Conservation (phyloP, 805 yeast species). For the Spathaspora gorwiae region DNA sequence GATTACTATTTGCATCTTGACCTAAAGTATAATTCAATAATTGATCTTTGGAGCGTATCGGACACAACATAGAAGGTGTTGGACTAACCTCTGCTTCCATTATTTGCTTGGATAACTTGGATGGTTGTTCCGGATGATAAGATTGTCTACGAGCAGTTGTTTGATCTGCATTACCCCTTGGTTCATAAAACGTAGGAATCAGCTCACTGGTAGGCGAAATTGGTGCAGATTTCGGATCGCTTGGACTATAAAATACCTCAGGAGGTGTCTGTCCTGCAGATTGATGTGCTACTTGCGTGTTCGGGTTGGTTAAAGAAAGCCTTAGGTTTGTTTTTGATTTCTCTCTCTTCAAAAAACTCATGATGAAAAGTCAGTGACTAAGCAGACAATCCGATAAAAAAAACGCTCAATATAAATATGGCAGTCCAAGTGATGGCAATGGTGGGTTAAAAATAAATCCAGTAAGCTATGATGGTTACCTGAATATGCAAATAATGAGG, state of each 20-base stretch:
- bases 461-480: too few relatives aligned
- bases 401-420: too few relatives aligned
- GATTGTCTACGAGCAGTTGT: background rate
- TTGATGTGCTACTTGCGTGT: background rate
- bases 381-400: too few relatives aligned
- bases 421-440: too few relatives aligned
- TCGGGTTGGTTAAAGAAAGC: background rate
- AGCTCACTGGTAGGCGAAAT: background rate
- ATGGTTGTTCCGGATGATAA: background rate
- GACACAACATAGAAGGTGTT: background rate
- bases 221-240: background rate
- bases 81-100: background rate
- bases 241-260: background rate
- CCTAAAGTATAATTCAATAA: background rate
- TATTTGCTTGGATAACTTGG: background rate
- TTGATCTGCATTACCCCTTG: background rate
- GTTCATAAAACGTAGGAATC: background rate
- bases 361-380: too few relatives aligned
- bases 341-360: background rate
- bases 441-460: too few relatives aligned
- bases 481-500: too few relatives aligned
- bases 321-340: background rate
- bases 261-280: background rate
- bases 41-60: background rate
- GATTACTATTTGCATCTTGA: background rate